phyloP scores from a whole-genome alignment of 768 basidiomycete genomes.

The Lactarius quietus region DNA sequence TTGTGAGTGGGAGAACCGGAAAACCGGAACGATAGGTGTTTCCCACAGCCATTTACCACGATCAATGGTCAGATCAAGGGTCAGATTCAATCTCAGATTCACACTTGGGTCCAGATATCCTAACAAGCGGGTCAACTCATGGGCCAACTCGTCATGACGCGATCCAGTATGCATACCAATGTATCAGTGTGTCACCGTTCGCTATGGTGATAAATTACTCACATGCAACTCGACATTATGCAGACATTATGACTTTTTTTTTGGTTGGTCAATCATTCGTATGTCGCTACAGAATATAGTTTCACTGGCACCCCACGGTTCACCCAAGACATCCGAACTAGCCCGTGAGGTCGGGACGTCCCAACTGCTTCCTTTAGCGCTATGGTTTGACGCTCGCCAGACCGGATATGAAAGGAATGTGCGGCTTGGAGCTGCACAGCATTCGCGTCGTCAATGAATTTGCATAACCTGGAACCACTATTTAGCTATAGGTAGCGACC shows the following conservation, averaged over 20 bases:
- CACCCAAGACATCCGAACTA: not conserved
- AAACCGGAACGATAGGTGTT: too few relatives aligned
- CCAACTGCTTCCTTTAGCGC: not conserved
- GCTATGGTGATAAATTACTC: not conserved
- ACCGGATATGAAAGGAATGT: too few relatives aligned
- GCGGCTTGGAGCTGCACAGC: not conserved
- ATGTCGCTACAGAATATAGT: not conserved
- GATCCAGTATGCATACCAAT: not conserved
- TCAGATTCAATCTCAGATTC: too few relatives aligned
- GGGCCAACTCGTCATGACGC: not conserved
- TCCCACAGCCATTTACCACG: too few relatives aligned
- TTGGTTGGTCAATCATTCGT: not conserved
- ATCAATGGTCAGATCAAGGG: too few relatives aligned
- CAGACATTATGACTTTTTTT: not conserved
- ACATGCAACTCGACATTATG: not conserved
- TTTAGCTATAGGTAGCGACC: not conserved
- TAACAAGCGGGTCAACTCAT: not conserved
- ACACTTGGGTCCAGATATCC: too few relatives aligned
- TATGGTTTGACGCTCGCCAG: not conserved
- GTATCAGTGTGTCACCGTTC: not conserved
- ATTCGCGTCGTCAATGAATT: not conserved
- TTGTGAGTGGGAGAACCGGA: too few relatives aligned
- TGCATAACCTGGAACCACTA: not conserved
- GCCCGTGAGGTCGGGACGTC: not conserved
- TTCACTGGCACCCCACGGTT: too few relatives aligned